phyloP scores from a whole-genome alignment of 148 eudicot genomes.

The Dianthus caryophyllus region DNA sequence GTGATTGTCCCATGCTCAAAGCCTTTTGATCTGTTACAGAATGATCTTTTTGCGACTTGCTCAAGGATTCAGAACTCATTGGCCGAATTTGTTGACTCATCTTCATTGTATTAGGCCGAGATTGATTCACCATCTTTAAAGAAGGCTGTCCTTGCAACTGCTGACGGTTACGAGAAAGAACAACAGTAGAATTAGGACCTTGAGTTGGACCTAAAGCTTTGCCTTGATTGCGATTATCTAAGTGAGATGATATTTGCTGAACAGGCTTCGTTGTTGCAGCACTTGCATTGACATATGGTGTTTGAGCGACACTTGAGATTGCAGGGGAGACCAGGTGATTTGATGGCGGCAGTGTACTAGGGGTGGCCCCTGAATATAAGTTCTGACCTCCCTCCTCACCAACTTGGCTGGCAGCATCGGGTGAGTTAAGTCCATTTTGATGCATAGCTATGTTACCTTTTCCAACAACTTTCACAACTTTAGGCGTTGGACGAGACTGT shows the following conservation, averaged over 20 bases:
- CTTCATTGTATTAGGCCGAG: constrained; percentile 38
- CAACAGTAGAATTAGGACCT: constrained; percentile 29
- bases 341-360: constrained; percentile 35
- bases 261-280: constrained; percentile 40
- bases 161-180: constrained; percentile 46
- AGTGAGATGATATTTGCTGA: constrained; percentile 42
- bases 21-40: constrained; percentile 32
- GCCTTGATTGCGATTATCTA: constrained; percentile 43
- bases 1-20: constrained; percentile 24
- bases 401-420: constrained; percentile 39
- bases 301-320: constrained; percentile 38
- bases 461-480: constrained; percentile 56
- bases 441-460: constrained; percentile 49
- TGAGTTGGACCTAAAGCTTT: constrained; percentile 39
- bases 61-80: constrained; percentile 37
- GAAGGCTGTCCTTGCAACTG: constrained; percentile 35
- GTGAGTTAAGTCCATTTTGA: constrained; percentile 52
- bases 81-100: constrained; percentile 41
- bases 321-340: constrained; percentile 37
- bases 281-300: constrained; percentile 37
- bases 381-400: constrained; percentile 55
- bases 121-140: constrained; percentile 40
- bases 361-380: constrained; percentile 34
- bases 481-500: constrained; percentile 49
- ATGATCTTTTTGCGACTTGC: constrained; percentile 40